Base-by-base conservation (phyloP, 805 yeast species). In the Lipomyces yamadae region DNA sequence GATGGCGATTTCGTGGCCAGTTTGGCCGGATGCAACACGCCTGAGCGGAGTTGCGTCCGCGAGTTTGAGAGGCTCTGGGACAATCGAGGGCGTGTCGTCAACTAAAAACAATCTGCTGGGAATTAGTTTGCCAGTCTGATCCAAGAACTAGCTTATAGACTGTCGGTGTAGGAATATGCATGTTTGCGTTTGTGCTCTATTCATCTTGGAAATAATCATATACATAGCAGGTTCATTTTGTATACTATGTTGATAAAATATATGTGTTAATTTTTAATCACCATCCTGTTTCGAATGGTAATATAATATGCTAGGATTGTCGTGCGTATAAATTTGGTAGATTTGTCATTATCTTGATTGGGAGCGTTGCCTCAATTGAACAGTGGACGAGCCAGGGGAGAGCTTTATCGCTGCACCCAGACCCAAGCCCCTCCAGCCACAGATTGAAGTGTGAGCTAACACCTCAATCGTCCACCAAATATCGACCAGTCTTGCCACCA, bases 1-100 rank as follows among this genome's bases (percentile, higher is more conserved):
- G 73, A 67, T 18, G 79, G 79, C 57, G 81, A 78, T 68, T 74
- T 78, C 56, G 76, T 74, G 4, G 70, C 67, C 8, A 60, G 70
- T 30, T 58, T 72, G 48, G 42, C 56, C n/a, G 74, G 73, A 10
- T 72, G 74, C 61, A 67, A 69, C 13, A 33, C 62, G 4, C 67
- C 71, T 10, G 72, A 69, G 29, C 68, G 72, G 35, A 59, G 58
- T 33, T 69, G 72, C 53, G 58, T 42, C 24, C 68, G 68, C 24
- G 72, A 69, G 58, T 69, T 69, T 29, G 72, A 68, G 33, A 57
- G 72, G 13, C 24, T 68, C 48, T 69, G 72, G 72, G 66, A 63
- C 50, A 54, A 56, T 53, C 58, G 72, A n/a, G 72, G 63, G 30
- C 64, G 70, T 15, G 71, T 59, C 32, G 65, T 68, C 15, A 52